These are phyloP conservation scores for Aspergillus leporis DNA, from an alignment of 495 filamentous ascomycete genomes.

Conservation along the genomic window DNA sequence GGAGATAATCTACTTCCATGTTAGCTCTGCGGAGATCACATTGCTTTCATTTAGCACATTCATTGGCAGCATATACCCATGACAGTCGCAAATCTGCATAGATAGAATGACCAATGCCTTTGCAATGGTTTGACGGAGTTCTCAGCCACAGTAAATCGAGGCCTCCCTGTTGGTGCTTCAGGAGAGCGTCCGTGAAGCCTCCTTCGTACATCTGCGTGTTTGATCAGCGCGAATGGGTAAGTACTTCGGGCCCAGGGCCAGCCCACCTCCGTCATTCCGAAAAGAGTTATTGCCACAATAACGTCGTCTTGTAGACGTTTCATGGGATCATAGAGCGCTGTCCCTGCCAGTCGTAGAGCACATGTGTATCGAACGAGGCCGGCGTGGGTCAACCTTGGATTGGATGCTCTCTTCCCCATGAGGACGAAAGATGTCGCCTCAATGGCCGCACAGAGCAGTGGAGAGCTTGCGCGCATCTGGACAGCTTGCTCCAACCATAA, in stretches of 20 bases:
- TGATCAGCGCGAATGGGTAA: neutral
- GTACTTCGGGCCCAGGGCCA: neutral
- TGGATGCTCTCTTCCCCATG: neutral
- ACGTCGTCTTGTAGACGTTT: neutral
- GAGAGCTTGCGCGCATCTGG: neutral
- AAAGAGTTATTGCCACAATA: neutral
- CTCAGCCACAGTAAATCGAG: neutral
- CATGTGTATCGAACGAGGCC: slow-evolving; percentile 1
- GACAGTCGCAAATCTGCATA: neutral
- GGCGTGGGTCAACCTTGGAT: neutral
- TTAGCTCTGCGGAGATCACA: neutral
- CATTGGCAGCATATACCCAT: neutral
- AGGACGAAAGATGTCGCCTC: neutral
- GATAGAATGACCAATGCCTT: neutral
- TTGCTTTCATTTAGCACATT: neutral
- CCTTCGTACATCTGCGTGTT: neutral
- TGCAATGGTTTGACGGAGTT: slow-evolving; percentile 1
- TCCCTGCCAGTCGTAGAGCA: neutral
- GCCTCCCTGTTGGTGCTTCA: slow-evolving; percentile 3
- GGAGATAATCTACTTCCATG: neutral
- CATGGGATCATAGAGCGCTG: neutral
- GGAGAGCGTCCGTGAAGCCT: neutral
- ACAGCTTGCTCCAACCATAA: neutral
- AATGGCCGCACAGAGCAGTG: neutral
- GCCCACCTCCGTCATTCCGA: slow-evolving; percentile 1